These are phyloP conservation scores for Cordyceps fumosorosea DNA, from an alignment of 2,329 filamentous ascomycete genomes.

Conservation along the genomic window DNA sequence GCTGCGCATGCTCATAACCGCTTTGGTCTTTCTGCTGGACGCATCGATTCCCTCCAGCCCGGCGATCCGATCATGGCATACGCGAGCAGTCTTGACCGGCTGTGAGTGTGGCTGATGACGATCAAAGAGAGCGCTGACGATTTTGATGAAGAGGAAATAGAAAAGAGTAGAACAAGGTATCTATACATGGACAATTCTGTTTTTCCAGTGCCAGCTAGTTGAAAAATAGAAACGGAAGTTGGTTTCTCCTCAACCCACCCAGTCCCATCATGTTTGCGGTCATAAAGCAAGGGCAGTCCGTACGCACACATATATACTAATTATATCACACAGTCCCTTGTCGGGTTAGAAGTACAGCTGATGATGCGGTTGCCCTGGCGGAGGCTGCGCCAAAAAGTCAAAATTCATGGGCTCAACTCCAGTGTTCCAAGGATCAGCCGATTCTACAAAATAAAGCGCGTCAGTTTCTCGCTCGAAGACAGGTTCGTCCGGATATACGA, in stretches of 20 bases:
- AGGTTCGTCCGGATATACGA: constrained; percentile 13
- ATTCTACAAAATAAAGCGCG: constrained; percentile 34
- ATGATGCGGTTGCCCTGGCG: constrained; percentile 51
- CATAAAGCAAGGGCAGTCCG: neutral
- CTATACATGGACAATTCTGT: neutral
- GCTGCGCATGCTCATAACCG: constrained; percentile 31
- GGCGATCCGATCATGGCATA: constrained; percentile 30
- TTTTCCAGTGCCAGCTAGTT: neutral
- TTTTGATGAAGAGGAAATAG: constrained; percentile 12
- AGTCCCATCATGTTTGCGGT: neutral
- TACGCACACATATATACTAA: neutral
- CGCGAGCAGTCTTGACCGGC: constrained; percentile 13
- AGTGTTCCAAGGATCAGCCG: constrained; percentile 52
- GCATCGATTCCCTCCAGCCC: constrained; percentile 12
- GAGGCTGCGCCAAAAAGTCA: constrained; percentile 53
- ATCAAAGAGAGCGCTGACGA: constrained; percentile 58
- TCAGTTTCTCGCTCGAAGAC: neutral
- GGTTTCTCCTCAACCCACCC: neutral
- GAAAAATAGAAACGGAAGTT: neutral
- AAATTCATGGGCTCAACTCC: constrained; percentile 52
- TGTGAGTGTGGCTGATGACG: constrained; percentile 30
- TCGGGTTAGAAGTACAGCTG: constrained; percentile 48
- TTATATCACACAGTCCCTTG: neutral
- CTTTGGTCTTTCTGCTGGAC: constrained; percentile 13
- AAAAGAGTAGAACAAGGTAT: neutral